These are phyloP conservation scores for Meripilus lineatus DNA, from an alignment of 1,284 basidiomycete species.

Conservation along the genomic window DNA sequence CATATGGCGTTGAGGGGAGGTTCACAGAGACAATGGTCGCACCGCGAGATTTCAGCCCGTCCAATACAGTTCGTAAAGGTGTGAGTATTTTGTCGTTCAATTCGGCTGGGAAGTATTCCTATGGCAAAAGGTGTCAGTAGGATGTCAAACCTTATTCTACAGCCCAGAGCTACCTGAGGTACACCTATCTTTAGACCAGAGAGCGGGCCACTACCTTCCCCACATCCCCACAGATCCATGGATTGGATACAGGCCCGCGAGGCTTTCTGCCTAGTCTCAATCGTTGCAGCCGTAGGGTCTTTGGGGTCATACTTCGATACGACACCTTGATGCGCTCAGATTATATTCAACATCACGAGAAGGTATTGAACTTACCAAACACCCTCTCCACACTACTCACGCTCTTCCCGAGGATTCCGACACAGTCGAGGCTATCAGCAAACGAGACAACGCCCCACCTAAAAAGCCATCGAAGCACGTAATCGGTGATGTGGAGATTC, in stretches of 20 bases:
- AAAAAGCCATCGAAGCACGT: not conserved
- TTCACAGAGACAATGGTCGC: slow-evolving; percentile 73
- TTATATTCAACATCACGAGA: slow-evolving; percentile 3
- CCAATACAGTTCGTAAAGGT: slow-evolving; percentile 46
- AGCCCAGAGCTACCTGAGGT: slow-evolving; percentile 36
- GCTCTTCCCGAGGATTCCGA: slow-evolving; percentile 73
- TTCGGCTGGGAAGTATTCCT: slow-evolving; percentile 84
- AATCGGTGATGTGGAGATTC: not conserved
- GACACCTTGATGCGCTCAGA: slow-evolving; percentile 54
- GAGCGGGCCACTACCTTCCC: slow-evolving; percentile 18
- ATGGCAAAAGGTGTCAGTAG: slow-evolving; percentile 15
- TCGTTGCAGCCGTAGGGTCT: slow-evolving; percentile 75
- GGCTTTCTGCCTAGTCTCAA: slow-evolving; percentile 35
- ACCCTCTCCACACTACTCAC: slow-evolving; percentile 47
- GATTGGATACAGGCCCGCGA: slow-evolving; percentile 12
- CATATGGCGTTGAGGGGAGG: slow-evolving; percentile 73
- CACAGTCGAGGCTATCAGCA: slow-evolving; percentile 93
- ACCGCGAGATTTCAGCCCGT: slow-evolving; percentile 51
- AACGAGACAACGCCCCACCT: slow-evolving; percentile 92
- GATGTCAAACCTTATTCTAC: too few species aligned
- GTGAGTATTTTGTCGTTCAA: slow-evolving; percentile 46
- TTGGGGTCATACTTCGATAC: slow-evolving; percentile 63
- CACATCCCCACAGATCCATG: slow-evolving; percentile 12
- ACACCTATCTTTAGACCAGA: slow-evolving; percentile 55
- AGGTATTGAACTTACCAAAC: slow-evolving; percentile 48